These are phyloP conservation scores for Neurospora sp. DNA, from an alignment of 495 filamentous ascomycete species.

Conservation along the genomic window DNA sequence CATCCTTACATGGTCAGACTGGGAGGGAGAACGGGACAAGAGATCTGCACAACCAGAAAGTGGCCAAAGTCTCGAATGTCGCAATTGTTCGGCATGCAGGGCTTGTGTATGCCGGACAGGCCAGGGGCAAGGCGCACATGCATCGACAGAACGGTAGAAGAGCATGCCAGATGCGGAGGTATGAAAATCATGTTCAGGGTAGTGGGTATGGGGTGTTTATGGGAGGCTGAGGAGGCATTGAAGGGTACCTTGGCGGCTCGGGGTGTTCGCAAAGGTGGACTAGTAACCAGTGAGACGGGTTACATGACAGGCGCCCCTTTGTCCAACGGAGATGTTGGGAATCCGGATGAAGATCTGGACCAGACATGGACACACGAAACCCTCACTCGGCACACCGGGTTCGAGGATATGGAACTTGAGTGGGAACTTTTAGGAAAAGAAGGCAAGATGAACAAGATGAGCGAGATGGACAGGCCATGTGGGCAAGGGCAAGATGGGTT, in stretches of 20 bases:
- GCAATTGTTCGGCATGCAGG: neutral
- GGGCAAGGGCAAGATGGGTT: neutral
- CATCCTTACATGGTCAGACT: neutral
- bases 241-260: neutral
- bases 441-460: neutral
- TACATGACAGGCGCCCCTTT: neutral
- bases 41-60: neutral
- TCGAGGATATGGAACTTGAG: neutral
- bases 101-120: neutral
- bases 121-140: neutral
- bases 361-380: neutral
- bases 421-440: neutral
- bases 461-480: neutral
- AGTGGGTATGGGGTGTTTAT: neutral
- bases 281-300: neutral
- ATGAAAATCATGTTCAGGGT: neutral
- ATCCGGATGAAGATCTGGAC: neutral
- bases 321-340: neutral
- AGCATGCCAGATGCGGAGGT: neutral
- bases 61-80: neutral
- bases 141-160: neutral
- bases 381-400: neutral
- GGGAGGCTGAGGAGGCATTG: neutral
- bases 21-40: neutral
- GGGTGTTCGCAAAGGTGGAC: neutral